Conservation (phyloP, 495 filamentous ascomycete species). For the Penicillium bovifimosum region DNA sequence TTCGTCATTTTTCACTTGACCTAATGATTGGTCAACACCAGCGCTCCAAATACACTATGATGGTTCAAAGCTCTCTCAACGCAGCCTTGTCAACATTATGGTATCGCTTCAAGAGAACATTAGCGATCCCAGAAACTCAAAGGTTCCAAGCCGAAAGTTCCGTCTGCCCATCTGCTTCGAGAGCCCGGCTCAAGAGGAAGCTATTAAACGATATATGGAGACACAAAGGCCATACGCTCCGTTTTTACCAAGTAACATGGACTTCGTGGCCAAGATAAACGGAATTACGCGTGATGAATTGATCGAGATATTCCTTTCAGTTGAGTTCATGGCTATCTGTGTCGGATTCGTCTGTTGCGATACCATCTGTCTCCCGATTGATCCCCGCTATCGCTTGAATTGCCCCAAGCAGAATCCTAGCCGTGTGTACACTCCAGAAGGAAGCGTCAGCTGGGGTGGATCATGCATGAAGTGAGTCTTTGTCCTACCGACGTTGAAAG, state of each 20-base stretch:
- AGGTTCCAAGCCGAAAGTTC: slow-evolving; percentile 48
- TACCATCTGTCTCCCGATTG: slow-evolving; percentile 50
- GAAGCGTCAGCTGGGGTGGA: slow-evolving; percentile 51
- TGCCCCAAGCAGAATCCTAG: slow-evolving; percentile 56
- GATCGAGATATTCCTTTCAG: slow-evolving; percentile 42
- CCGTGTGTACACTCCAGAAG: slow-evolving; percentile 51
- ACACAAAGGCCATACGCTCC: slow-evolving; percentile 52
- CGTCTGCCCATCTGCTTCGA: slow-evolving; percentile 52
- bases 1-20: not conserved
- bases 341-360: slow-evolving; percentile 55
- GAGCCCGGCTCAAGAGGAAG: slow-evolving; percentile 42
- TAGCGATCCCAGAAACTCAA: slow-evolving; percentile 35
- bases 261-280: slow-evolving; percentile 54
- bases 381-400: slow-evolving; percentile 49
- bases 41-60: slow-evolving; percentile 48
- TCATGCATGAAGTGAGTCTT: slow-evolving; percentile 39
- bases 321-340: slow-evolving; percentile 45
- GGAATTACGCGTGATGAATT: slow-evolving; percentile 45
- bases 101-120: slow-evolving; percentile 24
- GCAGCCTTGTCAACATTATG: slow-evolving; percentile 28
- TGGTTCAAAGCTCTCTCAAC: slow-evolving; percentile 32
- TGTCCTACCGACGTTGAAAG: not conserved
- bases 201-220: slow-evolving; percentile 51
- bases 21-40: not conserved
- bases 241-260: slow-evolving; percentile 54